phyloP scores from a whole-genome alignment of 2,329 filamentous ascomycete species.

The Pseudogymnoascus sp. region DNA sequence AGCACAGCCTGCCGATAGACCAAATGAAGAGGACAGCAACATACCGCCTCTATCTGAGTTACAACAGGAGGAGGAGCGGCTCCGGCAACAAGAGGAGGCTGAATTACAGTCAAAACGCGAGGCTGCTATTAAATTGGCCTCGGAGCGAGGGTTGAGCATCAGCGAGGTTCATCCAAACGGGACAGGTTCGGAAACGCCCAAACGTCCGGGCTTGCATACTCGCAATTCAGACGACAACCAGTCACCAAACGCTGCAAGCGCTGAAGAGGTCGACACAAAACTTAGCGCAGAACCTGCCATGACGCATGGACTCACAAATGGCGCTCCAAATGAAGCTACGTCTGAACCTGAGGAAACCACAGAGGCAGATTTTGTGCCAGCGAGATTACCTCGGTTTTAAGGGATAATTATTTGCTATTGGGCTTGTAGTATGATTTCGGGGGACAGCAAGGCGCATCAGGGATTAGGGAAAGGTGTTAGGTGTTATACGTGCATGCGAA shows the following conservation, averaged over 20 bases:
- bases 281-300: neutral
- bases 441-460: neutral
- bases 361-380: conserved; percentile 45
- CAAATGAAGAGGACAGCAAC: conserved; percentile 19
- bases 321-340: neutral
- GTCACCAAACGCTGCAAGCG: neutral
- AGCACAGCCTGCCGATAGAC: conserved; percentile 27
- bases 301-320: neutral
- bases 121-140: conserved; percentile 45
- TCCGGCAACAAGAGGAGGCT: conserved; percentile 42
- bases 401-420: neutral
- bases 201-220: neutral
- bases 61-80: conserved; percentile 44
- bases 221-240: neutral
- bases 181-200: neutral
- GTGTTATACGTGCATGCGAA: conserved; percentile 28
- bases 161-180: conserved; percentile 10
- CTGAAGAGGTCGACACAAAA: neutral
- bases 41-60: conserved; percentile 45
- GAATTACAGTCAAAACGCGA: conserved; percentile 46
- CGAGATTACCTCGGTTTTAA: conserved; percentile 50
- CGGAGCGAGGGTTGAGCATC: conserved; percentile 40
- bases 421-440: neutral
- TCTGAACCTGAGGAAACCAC: conserved; percentile 20
- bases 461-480: conserved; percentile 10